These are phyloP conservation scores for Rossbeevera mucosa DNA, from an alignment of 768 basidiomycete genomes.

Conservation along the genomic window DNA sequence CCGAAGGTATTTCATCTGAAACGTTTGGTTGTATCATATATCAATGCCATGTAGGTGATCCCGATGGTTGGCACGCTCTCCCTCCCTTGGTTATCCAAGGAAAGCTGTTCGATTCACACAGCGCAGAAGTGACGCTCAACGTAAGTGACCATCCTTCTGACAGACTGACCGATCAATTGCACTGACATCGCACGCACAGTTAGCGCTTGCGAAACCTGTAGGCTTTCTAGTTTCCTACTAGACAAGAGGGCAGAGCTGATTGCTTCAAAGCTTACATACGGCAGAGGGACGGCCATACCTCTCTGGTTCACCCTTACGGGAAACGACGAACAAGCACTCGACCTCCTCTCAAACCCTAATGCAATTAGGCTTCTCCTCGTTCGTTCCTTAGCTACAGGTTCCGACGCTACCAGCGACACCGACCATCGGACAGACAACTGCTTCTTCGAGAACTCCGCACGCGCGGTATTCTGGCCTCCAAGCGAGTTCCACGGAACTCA, in stretches of 20 bases:
- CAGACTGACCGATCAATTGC: neutral
- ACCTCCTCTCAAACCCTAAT: conserved; percentile 41
- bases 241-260: neutral
- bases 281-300: conserved; percentile 49
- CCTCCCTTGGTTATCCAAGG: conserved; percentile 32
- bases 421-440: conserved; percentile 42
- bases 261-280: conserved; percentile 40
- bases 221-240: conserved; percentile 3
- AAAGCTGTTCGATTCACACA: conserved; percentile 31
- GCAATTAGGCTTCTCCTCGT: conserved; percentile 41
- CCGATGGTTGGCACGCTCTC: conserved; percentile 37
- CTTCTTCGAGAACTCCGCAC: conserved; percentile 39
- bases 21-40: neutral
- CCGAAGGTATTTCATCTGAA: conserved; percentile 19
- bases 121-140: conserved; percentile 27
- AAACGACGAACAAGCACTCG: conserved; percentile 44
- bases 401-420: conserved; percentile 39
- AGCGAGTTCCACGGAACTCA: conserved; percentile 20
- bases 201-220: conserved; percentile 49
- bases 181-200: conserved; percentile 25
- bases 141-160: conserved; percentile 23
- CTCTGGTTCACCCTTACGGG: conserved; percentile 44
- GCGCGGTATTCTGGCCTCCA: conserved; percentile 45
- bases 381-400: conserved; percentile 46
- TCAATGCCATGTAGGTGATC: conserved; percentile 26